Base-by-base conservation (phyloP, 208 protist genomes). In the Herpetomonas tarakana region DNA sequence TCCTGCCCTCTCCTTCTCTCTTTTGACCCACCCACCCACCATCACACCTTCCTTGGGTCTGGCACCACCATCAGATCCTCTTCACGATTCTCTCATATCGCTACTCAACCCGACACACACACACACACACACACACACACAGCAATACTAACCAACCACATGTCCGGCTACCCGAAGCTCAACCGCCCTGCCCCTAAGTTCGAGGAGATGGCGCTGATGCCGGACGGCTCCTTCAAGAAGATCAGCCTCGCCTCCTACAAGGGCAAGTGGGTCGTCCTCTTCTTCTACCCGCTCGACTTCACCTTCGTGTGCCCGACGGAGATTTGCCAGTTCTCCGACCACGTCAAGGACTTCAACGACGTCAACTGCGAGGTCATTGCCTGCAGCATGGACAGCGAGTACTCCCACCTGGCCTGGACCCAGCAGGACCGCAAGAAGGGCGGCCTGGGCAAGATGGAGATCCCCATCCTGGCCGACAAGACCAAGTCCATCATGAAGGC, bases 261-360 rank as follows among this genome's bases (percentile, higher is more conserved):
- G 74, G 96, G 96, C 65, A 97, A 96, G 74, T 98, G 90, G 71
- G 65, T 98, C 21, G 91, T 98, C 41, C 86, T 98, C 35, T 97
- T 98, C 89, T 98, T 98, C 84, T 98, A 98, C 74, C 97, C 97
- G 26, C 62, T 98, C 26, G 96, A 98, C 79, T 98, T 98, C 83
- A 98, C 94, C 62, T 98, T 98, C 67, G 96, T 99, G 62, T 99
- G 97, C 85, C 97, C 97, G 31, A 98, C 96, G 14, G 97, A 99
- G 86, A 97, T 98, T 62, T 93, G 96, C 68, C 91, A 96, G 65
- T 98, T 98, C 91, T 90, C 73, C 41, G 95, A 99, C 61, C 68
- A 76, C 65, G 74, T 71, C 46, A 88, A 88, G 55, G 80, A 98
- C 71, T 99, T 99, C 83, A 62, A 64, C 26, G 74, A 76, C 57